phyloP scores from a whole-genome alignment of 1,284 basidiomycete species.

The Vanrija pseudolonga region DNA sequence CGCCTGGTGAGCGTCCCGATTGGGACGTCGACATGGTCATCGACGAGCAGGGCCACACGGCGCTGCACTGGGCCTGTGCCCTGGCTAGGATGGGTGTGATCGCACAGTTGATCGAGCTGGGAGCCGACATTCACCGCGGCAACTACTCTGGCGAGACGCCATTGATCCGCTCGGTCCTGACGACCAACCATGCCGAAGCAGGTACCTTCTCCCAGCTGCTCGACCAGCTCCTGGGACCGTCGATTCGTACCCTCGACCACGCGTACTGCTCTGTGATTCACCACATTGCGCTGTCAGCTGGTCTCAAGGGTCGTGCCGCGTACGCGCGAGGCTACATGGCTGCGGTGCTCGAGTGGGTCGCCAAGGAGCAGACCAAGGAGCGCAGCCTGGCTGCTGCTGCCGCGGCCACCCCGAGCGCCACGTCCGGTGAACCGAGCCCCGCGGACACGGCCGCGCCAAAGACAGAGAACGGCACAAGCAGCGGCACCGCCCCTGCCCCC shows the following conservation, averaged over 20 bases:
- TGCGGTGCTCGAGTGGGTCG: slow-evolving; percentile 74
- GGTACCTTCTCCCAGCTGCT: slow-evolving; percentile 70
- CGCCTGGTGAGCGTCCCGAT: slow-evolving; percentile 16
- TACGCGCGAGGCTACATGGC: slow-evolving; percentile 90
- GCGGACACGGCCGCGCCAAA: neutral
- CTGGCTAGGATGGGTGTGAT: slow-evolving; percentile 68
- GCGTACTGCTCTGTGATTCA: slow-evolving; percentile 89
- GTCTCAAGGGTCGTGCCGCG: slow-evolving; percentile 78
- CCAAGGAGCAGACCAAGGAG: slow-evolving; percentile 37
- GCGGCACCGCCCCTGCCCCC: slow-evolving; percentile 5
- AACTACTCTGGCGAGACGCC: slow-evolving; percentile 95
- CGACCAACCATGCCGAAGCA: slow-evolving; percentile 79
- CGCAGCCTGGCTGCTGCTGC: neutral
- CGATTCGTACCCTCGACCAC: slow-evolving; percentile 85
- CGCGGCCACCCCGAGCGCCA: slow-evolving; percentile 16
- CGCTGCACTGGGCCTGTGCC: slow-evolving; percentile 89
- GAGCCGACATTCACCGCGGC: slow-evolving; percentile 81
- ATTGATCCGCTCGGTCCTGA: slow-evolving; percentile 84
- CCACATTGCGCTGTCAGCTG: slow-evolving; percentile 86
- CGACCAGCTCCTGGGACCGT: slow-evolving; percentile 52
- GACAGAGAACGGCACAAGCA: slow-evolving; percentile 49
- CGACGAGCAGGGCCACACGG: slow-evolving; percentile 92
- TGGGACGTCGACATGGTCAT: slow-evolving; percentile 75
- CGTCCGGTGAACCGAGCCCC: neutral
- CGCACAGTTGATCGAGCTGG: slow-evolving; percentile 63